Evolutionary conservation across 768 basidiomycete genomes (phyloP).

Genomic region (Amanita phalloides): DNA sequence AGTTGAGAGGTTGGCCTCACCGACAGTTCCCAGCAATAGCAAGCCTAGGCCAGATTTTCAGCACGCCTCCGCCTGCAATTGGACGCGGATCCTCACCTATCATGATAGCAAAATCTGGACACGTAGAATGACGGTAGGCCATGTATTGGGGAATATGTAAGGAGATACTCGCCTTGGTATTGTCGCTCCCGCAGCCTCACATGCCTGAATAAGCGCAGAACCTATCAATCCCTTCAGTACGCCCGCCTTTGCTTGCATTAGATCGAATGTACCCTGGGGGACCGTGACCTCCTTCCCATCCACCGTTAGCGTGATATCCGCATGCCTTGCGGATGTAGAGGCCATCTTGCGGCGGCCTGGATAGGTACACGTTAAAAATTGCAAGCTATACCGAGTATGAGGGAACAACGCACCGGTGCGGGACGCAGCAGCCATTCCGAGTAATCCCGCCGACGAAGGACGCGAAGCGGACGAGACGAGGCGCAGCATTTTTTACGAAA

Average conservation of each 20-base stretch:
- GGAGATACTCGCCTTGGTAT: slow-evolving; percentile 53
- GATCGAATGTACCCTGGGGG: slow-evolving; percentile 62
- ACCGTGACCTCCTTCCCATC: slow-evolving; percentile 98
- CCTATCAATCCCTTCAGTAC: slow-evolving; percentile 30
- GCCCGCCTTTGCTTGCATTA: neutral
- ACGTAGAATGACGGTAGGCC: slow-evolving; percentile 9
- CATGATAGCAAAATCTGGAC: slow-evolving; percentile 75
- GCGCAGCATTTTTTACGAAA: slow-evolving; percentile 42
- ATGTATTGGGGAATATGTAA: slow-evolving; percentile 5
- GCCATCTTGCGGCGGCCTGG: slow-evolving; percentile 53
- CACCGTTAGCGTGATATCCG: slow-evolving; percentile 86
- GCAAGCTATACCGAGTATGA: too few species aligned
- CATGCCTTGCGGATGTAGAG: slow-evolving; percentile 53
- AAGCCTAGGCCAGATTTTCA: slow-evolving; percentile 35
- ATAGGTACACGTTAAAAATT: too few species aligned
- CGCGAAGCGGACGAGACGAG: slow-evolving; percentile 50
- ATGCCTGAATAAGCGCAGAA: slow-evolving; percentile 93
- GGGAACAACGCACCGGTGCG: slow-evolving; percentile 15
- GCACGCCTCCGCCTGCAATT: neutral
- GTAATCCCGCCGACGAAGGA: slow-evolving; percentile 55
- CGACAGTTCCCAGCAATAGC: slow-evolving; percentile 98
- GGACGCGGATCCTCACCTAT: slow-evolving; percentile 38
- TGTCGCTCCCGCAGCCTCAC: slow-evolving; percentile 77
- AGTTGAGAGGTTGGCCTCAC: slow-evolving; percentile 28
- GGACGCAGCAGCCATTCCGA: slow-evolving; percentile 47